Percentiles rank a stretch among this genome's conserved stretches.
phyloP scores from a whole-genome alignment of 2,329 filamentous ascomycete species.

The Sarocladiaceae sp. region DNA sequence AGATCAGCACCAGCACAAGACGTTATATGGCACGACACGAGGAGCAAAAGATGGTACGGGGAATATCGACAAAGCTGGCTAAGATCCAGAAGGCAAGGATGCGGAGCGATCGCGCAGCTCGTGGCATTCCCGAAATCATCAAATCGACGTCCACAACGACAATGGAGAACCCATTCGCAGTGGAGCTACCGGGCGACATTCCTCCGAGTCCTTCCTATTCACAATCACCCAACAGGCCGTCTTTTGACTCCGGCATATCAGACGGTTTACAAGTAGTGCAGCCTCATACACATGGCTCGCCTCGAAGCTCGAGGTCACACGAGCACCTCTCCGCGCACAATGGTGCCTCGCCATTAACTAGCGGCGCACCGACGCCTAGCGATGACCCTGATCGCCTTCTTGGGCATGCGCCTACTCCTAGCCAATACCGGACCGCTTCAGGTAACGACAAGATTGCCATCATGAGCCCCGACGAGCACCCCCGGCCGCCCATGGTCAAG shows the following conservation, averaged over 20 bases:
- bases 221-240: slow-evolving; percentile 37
- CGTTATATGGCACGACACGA: slow-evolving; percentile 72
- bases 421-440: slow-evolving; percentile 51
- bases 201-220: slow-evolving; percentile 29
- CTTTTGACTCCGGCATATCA: slow-evolving; percentile 49
- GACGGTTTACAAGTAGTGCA: slow-evolving; percentile 43
- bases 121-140: slow-evolving; percentile 38
- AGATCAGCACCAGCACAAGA: slow-evolving; percentile 89
- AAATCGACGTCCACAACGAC: slow-evolving; percentile 37
- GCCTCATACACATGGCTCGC: slow-evolving; percentile 31
- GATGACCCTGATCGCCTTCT: slow-evolving; percentile 50
- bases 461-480: slow-evolving; percentile 54
- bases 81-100: slow-evolving; percentile 76
- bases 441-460: slow-evolving; percentile 68
- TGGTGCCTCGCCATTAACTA: slow-evolving; percentile 18
- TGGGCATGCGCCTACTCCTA: slow-evolving; percentile 53
- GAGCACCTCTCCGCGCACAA: slow-evolving; percentile 37
- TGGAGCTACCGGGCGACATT: slow-evolving; percentile 55
- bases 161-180: slow-evolving; percentile 42
- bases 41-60: slow-evolving; percentile 72
- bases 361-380: slow-evolving; percentile 20
- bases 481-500: slow-evolving; percentile 28
- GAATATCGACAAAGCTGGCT: slow-evolving; percentile 74
- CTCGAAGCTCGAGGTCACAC: slow-evolving; percentile 40
- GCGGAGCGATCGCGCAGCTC: slow-evolving; percentile 52